Evolutionary conservation across 768 basidiomycete species (phyloP).

Genomic region (Crepidotus variabilis): DNA sequence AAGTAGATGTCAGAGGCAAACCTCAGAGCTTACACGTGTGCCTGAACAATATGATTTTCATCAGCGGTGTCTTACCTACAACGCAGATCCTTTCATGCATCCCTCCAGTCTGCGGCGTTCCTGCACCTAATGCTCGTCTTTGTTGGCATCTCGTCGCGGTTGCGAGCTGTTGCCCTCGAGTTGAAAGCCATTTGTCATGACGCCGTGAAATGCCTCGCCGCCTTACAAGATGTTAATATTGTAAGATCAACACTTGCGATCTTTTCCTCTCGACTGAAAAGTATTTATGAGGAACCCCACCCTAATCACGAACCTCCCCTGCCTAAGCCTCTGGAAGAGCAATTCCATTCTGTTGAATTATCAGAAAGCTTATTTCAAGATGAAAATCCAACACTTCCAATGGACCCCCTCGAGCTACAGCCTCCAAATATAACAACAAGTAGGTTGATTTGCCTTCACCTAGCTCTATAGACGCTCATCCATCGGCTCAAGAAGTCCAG

Average conservation of each 20-base stretch:
- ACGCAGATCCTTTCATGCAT: constrained; percentile 53
- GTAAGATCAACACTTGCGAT: constrained; percentile 2
- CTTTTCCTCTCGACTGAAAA: too few species aligned
- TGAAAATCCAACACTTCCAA: too few species aligned
- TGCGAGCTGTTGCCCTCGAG: constrained; percentile 43
- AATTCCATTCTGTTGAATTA: too few species aligned
- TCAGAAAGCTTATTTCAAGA: too few species aligned
- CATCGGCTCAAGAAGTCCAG: background rate
- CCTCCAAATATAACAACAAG: too few species aligned
- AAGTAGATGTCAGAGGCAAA: constrained; percentile 21
- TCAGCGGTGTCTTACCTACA: background rate
- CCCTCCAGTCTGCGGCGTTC: constrained; percentile 73
- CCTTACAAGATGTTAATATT: constrained; percentile 6
- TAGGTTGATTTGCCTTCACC: too few species aligned
- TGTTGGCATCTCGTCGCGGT: constrained; percentile 56
- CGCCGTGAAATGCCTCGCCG: constrained; percentile 7
- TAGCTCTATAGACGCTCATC: background rate
- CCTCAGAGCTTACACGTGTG: constrained; percentile 53
- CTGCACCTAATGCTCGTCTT: constrained; percentile 63
- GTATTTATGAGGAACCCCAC: too few species aligned
- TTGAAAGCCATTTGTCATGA: constrained; percentile 32
- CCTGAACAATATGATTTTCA: background rate
- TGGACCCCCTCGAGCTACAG: too few species aligned
- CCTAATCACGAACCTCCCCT: too few species aligned
- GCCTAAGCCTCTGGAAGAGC: too few species aligned